Evolutionary conservation across 805 yeast species (phyloP), one percentile per base, ranked within the genome.

Genomic region (Cyberlindnera maritima): DNA sequence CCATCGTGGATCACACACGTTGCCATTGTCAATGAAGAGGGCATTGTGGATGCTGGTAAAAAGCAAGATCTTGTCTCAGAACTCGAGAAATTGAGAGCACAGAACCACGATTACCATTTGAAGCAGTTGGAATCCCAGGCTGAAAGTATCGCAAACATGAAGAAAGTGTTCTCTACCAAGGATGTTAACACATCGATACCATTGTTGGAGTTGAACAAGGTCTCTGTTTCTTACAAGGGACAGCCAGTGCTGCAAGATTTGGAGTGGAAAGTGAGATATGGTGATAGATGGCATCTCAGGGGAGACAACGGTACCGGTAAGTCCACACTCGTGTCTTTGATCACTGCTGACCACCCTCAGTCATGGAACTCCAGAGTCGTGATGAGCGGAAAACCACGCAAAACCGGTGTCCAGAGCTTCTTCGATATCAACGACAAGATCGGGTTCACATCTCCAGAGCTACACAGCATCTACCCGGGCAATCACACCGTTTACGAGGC

Each of bases 291-390:
- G 96, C 95, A 94, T 61, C 74, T 92, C 26, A 70, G 85, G 47
- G 99, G 99, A 2, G 79, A 81, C 48, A 92, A 94, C 55, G 99
- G 99, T 1, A 77, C 95, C 0, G 99, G 99, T 0, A 92, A 92
- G 63, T 87, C 97, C 2, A 94, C 99, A 0, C 67, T 92, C 20
- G 66, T 94, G 14, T 80, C 97, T 2, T 64, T 94, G 39, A 72
- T 92, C 25, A 90, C 96, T 0, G 90, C 96, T 4, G 99, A 92
- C 58, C 99, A 92, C 62, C 99, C 99, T 1, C 97, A 92, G 66
- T 83, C 97, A 2, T 92, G 98, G 98, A 83, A 80, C 55, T 75
- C 80, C 5, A 79, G 76, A 19, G 74, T 94, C 19, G 65, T 69
- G 8, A 70, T 89, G 39, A 75, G 85, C 55, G 89, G 90, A 0